Evolutionary conservation across 768 basidiomycete species (phyloP), one percentile per base, ranked within the genome.

Genomic region (Fibroporia radiculosa): DNA sequence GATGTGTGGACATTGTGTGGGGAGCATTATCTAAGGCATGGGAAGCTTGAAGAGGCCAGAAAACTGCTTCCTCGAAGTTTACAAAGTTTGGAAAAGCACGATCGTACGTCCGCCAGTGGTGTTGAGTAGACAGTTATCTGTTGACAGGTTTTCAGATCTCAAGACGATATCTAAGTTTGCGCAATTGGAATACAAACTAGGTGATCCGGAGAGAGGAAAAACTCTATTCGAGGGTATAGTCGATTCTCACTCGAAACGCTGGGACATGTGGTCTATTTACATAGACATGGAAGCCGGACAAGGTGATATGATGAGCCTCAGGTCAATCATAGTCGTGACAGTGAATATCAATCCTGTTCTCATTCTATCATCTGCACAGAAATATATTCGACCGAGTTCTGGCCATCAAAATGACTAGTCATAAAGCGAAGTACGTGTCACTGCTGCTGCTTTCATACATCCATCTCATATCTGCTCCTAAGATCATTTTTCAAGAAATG

Each of bases 401-500:
- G 8, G 64, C 77, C 8, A 70, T 81, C 19, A 97, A 96, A 60
- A 84, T 96, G 74, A 95, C 92, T 11, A 88, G 82, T 57, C 87
- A 92, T 61, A 95, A 93, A 66, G 93, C 93, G 18, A 97, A 96
- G 90, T 93, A 59, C 57, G 82, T 73, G n/a, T n/a, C n/a, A n/a
- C 19, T 44, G 33, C 23, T 3, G 27, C 35, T 24, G 28, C n/a
- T 7, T 18, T 42, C 28, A 4, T 26, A 16, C 18, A 18, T 27
- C 34, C 7, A 35, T 18, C 6, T 3, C 13, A 20, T 5, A 42
- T 27, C 24, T 40, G 7, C 19, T 27, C 23, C 28, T 19, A 47
- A 23, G 90, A 66, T 78, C 83, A 23, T 84, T 97, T 65, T 98
- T 99, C 77, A 99, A 99, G 67, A 97, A 97, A 63, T 96, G 93